Conservation (phyloP, 345 rosid species). For the Aquilaria sinensis region DNA sequence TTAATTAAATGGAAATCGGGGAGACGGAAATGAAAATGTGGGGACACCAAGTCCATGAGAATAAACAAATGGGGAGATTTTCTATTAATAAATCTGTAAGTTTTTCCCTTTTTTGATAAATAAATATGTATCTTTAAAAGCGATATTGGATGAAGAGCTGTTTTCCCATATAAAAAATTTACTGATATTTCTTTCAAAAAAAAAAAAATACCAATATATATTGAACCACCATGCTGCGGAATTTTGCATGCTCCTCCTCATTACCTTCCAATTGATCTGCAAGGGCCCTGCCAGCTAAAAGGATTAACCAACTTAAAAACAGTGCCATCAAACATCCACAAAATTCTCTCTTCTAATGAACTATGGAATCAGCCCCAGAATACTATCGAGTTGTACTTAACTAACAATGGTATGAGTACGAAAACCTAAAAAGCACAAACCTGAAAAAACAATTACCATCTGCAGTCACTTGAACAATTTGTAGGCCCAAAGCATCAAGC, state of each 20-base stretch:
- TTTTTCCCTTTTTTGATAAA: too few relatives aligned
- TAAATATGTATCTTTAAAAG: too few relatives aligned
- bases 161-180: too few relatives aligned
- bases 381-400: background rate
- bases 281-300: slow-evolving; percentile 56
- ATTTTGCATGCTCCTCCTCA: slow-evolving; percentile 73
- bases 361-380: too few relatives aligned
- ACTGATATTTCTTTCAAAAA: too few relatives aligned
- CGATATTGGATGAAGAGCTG: too few relatives aligned
- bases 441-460: slow-evolving; percentile 99
- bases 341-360: background rate
- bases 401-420: background rate
- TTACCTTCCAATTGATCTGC: slow-evolving; percentile 90
- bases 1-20: too few relatives aligned
- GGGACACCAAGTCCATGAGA: too few relatives aligned
- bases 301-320: slow-evolving; percentile 21
- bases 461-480: slow-evolving; percentile 69
- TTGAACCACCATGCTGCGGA: slow-evolving; percentile 63
- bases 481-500: slow-evolving; percentile 66
- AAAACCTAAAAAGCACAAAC: slow-evolving; percentile 33
- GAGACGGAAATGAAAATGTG: too few relatives aligned
- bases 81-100: too few relatives aligned
- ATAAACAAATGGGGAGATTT: too few relatives aligned
- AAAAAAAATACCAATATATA: slow-evolving; percentile 49
- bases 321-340: background rate